Conservation (phyloP, 1,284 basidiomycete species). For the Ustilago vetiveriae region DNA sequence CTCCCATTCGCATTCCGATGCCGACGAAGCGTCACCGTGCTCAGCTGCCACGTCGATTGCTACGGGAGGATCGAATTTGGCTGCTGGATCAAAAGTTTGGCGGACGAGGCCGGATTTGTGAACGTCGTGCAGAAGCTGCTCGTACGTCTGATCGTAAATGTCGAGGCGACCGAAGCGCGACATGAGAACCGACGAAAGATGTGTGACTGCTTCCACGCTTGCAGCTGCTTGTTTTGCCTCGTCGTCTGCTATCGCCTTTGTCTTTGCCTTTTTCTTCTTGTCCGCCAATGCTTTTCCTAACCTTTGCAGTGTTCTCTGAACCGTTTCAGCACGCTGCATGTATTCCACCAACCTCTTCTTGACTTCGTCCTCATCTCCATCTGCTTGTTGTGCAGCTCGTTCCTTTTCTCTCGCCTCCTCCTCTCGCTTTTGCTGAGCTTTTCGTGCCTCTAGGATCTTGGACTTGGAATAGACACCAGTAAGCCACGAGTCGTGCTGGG, state of each 20-base stretch:
- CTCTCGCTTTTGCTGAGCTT: conserved; percentile 72
- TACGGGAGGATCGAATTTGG: conserved; percentile 15
- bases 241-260: conserved; percentile 68
- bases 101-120: conserved; percentile 55
- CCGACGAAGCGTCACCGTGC: background rate
- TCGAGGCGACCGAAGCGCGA: conserved; percentile 55
- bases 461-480: conserved; percentile 81
- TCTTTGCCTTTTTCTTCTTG: conserved; percentile 69
- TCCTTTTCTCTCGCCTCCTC: conserved; percentile 65
- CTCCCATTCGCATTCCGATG: conserved; percentile 38
- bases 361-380: conserved; percentile 72
- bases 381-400: conserved; percentile 78
- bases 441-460: conserved; percentile 84
- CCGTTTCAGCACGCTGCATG: conserved; percentile 88
- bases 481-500: conserved; percentile 94
- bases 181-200: conserved; percentile 61
- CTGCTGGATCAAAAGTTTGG: conserved; percentile 62
- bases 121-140: conserved; percentile 53
- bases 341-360: conserved; percentile 70
- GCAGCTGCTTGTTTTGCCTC: conserved; percentile 10
- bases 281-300: conserved; percentile 72
- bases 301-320: conserved; percentile 87
- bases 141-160: conserved; percentile 65
- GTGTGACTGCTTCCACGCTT: conserved; percentile 55
- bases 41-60: background rate